Base-by-base conservation (phyloP, 768 basidiomycete genomes). In the Boletus speciosus region DNA sequence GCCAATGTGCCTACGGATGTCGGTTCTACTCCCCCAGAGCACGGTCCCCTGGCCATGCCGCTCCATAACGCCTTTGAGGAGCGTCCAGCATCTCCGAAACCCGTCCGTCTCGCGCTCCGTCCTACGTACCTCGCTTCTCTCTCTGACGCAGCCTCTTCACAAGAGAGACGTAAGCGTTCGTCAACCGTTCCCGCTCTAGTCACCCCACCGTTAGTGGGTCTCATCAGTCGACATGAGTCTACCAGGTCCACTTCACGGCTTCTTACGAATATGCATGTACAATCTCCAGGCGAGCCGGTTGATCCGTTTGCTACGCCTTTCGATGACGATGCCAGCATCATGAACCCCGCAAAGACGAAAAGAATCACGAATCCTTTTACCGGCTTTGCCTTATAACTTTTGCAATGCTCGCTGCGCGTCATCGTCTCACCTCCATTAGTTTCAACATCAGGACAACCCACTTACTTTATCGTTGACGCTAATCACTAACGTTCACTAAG, bases 301-400 rank as follows among this genome's bases (percentile, higher is more conserved):
- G 67, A 81, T 64, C 88, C 88, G 49, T 90, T 90, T 64, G 78
- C 81, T 53, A 89, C 88, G 47, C 88, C 89, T 8, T 90, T 90
- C 68, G 89, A 90, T 67, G 88, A 89, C 63, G 86, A 88, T 65
- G 76, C 80, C 52, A 62, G 62, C 34, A 67, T 74, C 35, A 64
- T 60, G 45, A 58, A 59, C 36, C 63, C 71, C 14, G 52, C 58
- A 4, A 66, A 62, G 59, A 63, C 69, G 55, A 79, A 77, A 73
- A 79, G 78, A 61, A 73, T 74, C 56, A 78, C 78, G 51, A 84
- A 85, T 67, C 82, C 84, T 2, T 84, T 83, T 57, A 47, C 64
- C 7, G 69, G 64, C 12, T 45, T 69, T 48, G 74, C 74, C 5
- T 35, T 74, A 41, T 75, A 64, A 63, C 52, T 31, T 19, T 45